phyloP scores from a whole-genome alignment of 495 filamentous ascomycete species.

The Parmelia sp. region DNA sequence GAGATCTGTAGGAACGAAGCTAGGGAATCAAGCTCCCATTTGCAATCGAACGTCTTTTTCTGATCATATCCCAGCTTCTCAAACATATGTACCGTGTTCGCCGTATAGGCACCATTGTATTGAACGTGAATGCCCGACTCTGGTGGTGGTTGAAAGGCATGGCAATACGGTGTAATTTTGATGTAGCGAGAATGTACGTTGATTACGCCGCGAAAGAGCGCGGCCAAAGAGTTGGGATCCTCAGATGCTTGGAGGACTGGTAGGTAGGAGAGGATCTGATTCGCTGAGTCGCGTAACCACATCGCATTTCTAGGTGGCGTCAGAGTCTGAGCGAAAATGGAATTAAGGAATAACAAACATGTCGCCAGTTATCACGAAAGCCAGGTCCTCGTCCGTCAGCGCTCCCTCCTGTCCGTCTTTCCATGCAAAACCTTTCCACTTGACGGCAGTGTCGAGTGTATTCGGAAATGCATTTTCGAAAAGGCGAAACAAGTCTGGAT shows the following conservation, averaged over 20 bases:
- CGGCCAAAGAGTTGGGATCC: constrained; percentile 48
- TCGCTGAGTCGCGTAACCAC: constrained; percentile 65
- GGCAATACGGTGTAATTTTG: constrained; percentile 54
- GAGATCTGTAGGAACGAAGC: constrained; percentile 60
- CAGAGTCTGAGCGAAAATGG: not conserved
- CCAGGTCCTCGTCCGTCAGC: constrained; percentile 52
- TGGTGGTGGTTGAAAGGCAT: constrained; percentile 55
- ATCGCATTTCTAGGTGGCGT: constrained; percentile 45
- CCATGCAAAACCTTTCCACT: constrained; percentile 53
- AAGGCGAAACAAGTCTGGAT: constrained; percentile 59
- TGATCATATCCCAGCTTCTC: constrained; percentile 42
- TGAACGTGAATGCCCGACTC: constrained; percentile 47
- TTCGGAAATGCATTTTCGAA: constrained; percentile 62
- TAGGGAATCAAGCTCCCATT: constrained; percentile 63
- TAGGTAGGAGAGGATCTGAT: constrained; percentile 60
- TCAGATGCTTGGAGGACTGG: constrained; percentile 47
- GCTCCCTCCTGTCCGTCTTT: constrained; percentile 33
- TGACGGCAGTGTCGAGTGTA: constrained; percentile 62
- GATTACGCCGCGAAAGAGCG: constrained; percentile 56
- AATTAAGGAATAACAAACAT: constrained; percentile 31
- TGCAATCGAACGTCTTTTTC: constrained; percentile 54
- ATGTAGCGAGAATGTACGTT: constrained; percentile 61
- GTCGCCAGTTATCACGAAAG: constrained; percentile 59
- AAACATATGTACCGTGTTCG: constrained; percentile 37
- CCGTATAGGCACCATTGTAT: constrained; percentile 42